These are phyloP conservation scores for Lentinula novae-zelandiae DNA, from an alignment of 1,284 basidiomycete genomes.

Conservation along the genomic window DNA sequence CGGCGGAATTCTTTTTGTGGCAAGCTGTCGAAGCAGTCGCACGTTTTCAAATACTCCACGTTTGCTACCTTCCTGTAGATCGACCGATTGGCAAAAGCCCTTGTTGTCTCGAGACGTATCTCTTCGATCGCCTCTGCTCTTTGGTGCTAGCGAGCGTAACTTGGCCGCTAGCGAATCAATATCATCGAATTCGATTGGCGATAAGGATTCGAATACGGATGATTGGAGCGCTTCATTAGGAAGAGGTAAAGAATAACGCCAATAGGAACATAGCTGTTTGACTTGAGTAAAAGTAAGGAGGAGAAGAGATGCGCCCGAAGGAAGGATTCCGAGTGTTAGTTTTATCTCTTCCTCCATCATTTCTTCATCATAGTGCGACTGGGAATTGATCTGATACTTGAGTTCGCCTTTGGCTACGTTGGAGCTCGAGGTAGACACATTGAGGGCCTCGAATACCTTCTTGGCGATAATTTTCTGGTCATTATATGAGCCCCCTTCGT, in stretches of 20 bases:
- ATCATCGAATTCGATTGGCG: constrained; percentile 6
- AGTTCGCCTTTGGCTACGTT: neutral
- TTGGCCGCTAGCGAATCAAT: neutral
- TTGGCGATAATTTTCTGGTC: neutral
- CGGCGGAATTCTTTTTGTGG: neutral
- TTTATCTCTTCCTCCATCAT: neutral
- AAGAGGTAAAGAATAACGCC: neutral
- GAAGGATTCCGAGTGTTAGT: constrained; percentile 1
- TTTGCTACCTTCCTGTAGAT: neutral
- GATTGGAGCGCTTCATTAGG: neutral
- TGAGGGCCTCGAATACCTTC: neutral
- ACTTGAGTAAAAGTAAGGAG: neutral
- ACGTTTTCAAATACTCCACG: constrained; percentile 3
- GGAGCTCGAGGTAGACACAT: neutral
- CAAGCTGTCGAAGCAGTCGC: neutral
- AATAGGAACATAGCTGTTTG: neutral
- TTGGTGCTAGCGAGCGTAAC: neutral
- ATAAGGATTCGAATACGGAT: neutral
- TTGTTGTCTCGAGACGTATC: constrained; percentile 6
- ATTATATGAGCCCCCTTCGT: neutral
- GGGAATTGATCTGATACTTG: neutral
- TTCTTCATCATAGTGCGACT: neutral
- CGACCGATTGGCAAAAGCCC: neutral
- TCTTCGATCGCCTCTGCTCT: neutral
- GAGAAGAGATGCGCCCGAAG: constrained; percentile 1